Evolutionary conservation across 2,329 filamentous ascomycete genomes (phyloP), one percentile per base, ranked within the genome.

Genomic region (Trichoderma gracile): DNA sequence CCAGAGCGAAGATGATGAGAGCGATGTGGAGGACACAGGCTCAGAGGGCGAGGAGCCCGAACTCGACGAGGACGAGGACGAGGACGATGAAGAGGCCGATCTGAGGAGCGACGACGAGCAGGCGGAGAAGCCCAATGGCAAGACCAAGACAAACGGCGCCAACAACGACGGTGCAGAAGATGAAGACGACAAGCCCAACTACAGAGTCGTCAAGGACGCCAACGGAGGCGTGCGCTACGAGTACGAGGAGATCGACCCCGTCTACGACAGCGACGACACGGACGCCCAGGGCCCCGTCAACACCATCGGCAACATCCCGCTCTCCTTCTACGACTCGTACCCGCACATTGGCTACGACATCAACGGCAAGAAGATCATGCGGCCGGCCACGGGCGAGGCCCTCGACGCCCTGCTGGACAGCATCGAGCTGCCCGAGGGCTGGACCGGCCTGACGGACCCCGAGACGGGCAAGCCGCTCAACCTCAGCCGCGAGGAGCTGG

Each of bases 281-380:
- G 94, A 97, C 75, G 89, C 88, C 3, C 87, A 90, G 67, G 89
- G 86, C 63, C 86, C 89, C 30, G 83, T 82, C 58, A 99, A 99
- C 79, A 98, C 95, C 0, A 97, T 99, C 72, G 96, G 95, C 70
- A 84, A 98, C 74, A 99, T 99, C 66, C 92, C 93, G 5, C 81
- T 98, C 56, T 90, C 91, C 3, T 98, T 97, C 79, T 99, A 99
- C 81, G 95, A 99, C 76, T 90, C 92, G 42, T 99, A 97, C 75
- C 95, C 95, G 57, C 95, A 99, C 76, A 97, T 99, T 74, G 95
- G 95, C 66, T 99, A 99, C 79, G 92, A 97, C 72, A 98, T 99
- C 80, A 96, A 99, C 77, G 95, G 95, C 77, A 97, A 96, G 84
- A 96, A 91, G 78, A 97, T 99, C 68, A 91, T 97, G 88, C 90